Conservation (phyloP, 2,329 filamentous ascomycete genomes). For the Colletotrichum brevisporum region DNA sequence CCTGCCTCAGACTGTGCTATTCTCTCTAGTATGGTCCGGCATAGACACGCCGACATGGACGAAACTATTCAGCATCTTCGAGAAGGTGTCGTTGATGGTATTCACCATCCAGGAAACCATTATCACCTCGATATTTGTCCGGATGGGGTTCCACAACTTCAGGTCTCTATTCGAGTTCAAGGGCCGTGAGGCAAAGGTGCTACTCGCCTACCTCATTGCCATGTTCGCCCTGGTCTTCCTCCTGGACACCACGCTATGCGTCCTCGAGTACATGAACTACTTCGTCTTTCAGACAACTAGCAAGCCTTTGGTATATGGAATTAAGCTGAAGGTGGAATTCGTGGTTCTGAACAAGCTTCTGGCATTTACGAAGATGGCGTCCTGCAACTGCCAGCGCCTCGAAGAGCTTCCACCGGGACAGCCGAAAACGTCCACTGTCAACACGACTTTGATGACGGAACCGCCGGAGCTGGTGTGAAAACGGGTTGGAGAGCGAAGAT, state of each 20-base stretch:
- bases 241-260: conserved; percentile 55
- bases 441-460: conserved; percentile 8
- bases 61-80: conserved; percentile 59
- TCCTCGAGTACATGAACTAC: conserved; percentile 53
- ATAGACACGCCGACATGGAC: conserved; percentile 44
- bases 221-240: conserved; percentile 56
- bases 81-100: conserved; percentile 68
- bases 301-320: conserved; percentile 36
- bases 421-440: neutral
- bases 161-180: conserved; percentile 36
- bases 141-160: conserved; percentile 53
- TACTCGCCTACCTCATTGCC: conserved; percentile 55
- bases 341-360: conserved; percentile 59
- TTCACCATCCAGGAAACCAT: conserved; percentile 70
- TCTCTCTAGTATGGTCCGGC: conserved; percentile 61
- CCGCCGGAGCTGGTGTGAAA: neutral
- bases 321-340: conserved; percentile 59
- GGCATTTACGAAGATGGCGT: conserved; percentile 20
- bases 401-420: conserved; percentile 4
- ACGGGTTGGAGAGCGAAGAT: no score
- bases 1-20: conserved; percentile 63
- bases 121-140: conserved; percentile 57
- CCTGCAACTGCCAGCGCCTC: conserved; percentile 15
- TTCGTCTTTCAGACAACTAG: conserved; percentile 46
- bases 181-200: conserved; percentile 34